Evolutionary conservation across 768 basidiomycete genomes (phyloP).

Genomic region (Clavaria fumosa): DNA sequence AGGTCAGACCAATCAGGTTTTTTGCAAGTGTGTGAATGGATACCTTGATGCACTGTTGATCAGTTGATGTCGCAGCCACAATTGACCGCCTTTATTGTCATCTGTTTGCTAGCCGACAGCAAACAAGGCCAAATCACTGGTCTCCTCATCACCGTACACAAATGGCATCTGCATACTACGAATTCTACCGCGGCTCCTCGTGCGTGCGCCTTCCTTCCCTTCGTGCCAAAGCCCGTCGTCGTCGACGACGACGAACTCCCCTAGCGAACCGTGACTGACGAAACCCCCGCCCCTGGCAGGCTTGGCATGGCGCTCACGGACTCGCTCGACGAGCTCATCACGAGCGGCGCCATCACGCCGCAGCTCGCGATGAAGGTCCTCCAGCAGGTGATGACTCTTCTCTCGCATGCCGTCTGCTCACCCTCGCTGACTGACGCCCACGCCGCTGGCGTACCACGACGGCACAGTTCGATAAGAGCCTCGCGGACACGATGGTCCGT

Average conservation of each 20-base stretch:
- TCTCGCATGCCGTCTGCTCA: slow-evolving; percentile 1
- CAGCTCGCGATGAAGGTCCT: slow-evolving; percentile 99
- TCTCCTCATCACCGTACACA: too few relatives aligned
- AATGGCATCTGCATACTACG: slow-evolving; percentile 84
- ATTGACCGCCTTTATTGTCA: too few relatives aligned
- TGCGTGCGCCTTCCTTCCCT: slow-evolving; percentile 26
- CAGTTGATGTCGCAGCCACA: too few relatives aligned
- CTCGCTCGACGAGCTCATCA: slow-evolving; percentile 96
- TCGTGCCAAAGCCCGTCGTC: slow-evolving; percentile 1
- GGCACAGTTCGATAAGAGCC: slow-evolving; percentile 83
- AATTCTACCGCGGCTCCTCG: slow-evolving; percentile 88
- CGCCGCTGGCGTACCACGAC: too few relatives aligned
- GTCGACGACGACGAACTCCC: too few relatives aligned
- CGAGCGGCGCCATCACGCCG: slow-evolving; percentile 89
- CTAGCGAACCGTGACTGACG: not conserved
- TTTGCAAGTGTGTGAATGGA: too few relatives aligned
- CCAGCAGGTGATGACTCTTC: slow-evolving; percentile 52
- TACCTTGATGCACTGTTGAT: too few relatives aligned
- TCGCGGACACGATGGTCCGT: slow-evolving; percentile 85
- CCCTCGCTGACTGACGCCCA: not conserved
- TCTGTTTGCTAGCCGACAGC: too few relatives aligned
- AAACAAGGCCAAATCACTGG: too few relatives aligned
- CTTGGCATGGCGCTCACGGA: slow-evolving; percentile 97
- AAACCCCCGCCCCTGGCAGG: slow-evolving; percentile 26
- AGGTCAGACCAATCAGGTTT: too few relatives aligned